Evolutionary conservation across 2,329 filamentous ascomycete species (phyloP).

Genomic region (Annulohypoxylon truncatum): DNA sequence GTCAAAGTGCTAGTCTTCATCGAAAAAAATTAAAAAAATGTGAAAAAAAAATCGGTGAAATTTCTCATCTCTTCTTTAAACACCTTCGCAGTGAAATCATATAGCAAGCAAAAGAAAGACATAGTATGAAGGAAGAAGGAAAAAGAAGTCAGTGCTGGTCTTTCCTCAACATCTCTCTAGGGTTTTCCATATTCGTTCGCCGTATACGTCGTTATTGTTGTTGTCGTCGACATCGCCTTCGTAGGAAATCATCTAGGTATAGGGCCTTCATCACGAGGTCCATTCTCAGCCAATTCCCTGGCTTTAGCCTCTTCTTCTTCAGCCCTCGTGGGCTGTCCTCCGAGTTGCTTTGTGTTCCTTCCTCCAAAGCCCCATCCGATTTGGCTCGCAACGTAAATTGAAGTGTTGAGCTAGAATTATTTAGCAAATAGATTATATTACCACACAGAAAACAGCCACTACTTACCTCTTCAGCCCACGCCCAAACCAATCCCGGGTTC

Average conservation of each 20-base stretch:
- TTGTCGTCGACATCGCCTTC: neutral
- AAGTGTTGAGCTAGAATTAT: slow-evolving; percentile 17
- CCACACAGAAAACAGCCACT: neutral
- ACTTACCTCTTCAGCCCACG: slow-evolving; percentile 66
- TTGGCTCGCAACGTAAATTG: slow-evolving; percentile 57
- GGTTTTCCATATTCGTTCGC: too few species aligned
- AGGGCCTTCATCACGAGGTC: neutral
- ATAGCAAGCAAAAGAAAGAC: too few species aligned
- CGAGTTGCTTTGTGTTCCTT: slow-evolving; percentile 39
- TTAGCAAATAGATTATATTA: slow-evolving; percentile 4
- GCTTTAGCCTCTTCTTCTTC: neutral
- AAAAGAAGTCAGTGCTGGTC: too few species aligned
- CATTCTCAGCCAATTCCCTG: neutral
- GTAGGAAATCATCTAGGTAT: neutral
- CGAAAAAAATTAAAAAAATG: too few species aligned
- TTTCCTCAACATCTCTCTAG: too few species aligned
- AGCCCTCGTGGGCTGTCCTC: neutral
- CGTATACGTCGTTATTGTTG: neutral
- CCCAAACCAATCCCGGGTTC: slow-evolving; percentile 67
- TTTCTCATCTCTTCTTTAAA: too few species aligned
- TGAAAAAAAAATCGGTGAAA: too few species aligned
- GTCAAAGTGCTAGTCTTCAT: too few species aligned
- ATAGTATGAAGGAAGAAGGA: too few species aligned
- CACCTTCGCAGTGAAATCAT: too few species aligned
- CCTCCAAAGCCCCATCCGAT: slow-evolving; percentile 67